Conservation (phyloP, 2,329 filamentous ascomycete genomes). For the Graphilbum sp. region DNA sequence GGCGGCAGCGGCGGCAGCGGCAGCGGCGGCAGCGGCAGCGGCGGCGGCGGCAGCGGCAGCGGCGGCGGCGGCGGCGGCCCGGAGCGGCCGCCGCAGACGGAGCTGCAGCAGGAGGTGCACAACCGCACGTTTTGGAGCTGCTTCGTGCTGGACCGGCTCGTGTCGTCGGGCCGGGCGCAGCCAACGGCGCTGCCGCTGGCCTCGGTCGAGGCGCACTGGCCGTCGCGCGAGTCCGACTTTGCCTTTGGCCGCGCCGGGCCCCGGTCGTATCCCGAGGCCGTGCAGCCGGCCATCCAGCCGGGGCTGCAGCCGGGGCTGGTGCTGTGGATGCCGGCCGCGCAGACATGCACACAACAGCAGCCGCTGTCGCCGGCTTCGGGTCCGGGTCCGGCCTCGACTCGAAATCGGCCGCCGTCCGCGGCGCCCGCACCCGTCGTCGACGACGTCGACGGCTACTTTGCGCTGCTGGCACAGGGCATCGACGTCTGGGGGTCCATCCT, state of each 20-base stretch:
- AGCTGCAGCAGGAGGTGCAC: slow-evolving; percentile 15
- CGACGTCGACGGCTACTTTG: slow-evolving; percentile 10
- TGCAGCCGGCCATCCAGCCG: background rate
- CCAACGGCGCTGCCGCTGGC: slow-evolving; percentile 12
- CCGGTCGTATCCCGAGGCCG: background rate
- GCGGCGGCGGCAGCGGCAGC: too few species aligned
- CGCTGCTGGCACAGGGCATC: slow-evolving; percentile 22
- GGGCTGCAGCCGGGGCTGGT: too few species aligned
- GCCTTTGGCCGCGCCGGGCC: slow-evolving; percentile 19
- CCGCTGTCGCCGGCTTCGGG: too few species aligned
- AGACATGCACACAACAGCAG: too few species aligned
- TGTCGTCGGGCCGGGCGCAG: slow-evolving; percentile 23
- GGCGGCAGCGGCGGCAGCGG: too few species aligned
- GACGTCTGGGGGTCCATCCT: slow-evolving; percentile 26
- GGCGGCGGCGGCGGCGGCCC: slow-evolving; percentile 10
- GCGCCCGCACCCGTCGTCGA: background rate
- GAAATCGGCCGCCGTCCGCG: too few species aligned
- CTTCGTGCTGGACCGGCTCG: slow-evolving; percentile 27
- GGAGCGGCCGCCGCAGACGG: slow-evolving; percentile 9
- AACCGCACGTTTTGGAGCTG: slow-evolving; percentile 27
- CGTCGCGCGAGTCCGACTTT: slow-evolving; percentile 15
- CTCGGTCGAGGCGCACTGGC: slow-evolving; percentile 5
- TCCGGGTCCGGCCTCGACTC: too few species aligned
- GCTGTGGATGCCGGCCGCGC: too few species aligned
- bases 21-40: too few species aligned